Evolutionary conservation across 2,329 filamentous ascomycete species (phyloP), one percentile per base, ranked within the genome.

Genomic region (Erysiphe pulchra): DNA sequence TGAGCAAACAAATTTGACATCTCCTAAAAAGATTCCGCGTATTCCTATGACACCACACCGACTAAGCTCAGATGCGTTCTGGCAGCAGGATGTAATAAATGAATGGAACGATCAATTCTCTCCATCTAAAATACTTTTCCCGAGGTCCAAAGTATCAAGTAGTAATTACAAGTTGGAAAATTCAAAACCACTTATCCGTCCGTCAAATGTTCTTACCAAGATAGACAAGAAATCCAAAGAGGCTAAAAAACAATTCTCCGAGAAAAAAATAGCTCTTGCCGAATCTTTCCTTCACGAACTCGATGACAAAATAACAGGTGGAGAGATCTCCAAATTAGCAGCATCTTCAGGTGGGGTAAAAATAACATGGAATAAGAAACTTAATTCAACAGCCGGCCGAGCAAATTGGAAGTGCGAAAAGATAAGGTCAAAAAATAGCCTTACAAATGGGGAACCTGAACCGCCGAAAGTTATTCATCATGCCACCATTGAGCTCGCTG

Each of bases 401-500:
- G 80, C 80, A 28, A 77, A 73, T 53, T 84, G 79, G 78, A 74
- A 69, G 51, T 68, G 72, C 18, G 75, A 77, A 54, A 70, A 67
- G 12, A 59, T 67, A 13, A 61, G 50, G 57, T 57, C 44, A 57
- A 55, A 45, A 44, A 52, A 45, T 46, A 1, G 56, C 53, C 17
- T 7, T 5, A 16, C 42, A 17, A 44, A 49, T 30, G 44, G 17
- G 31, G 45, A 40, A 6, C 46, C 30, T 30, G 18, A 5, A 39
- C 45, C 8, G 33, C 30, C 41, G 18, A 57, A 53, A 12, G 57
- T 67, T 52, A 62, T 63, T 24, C 75, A 87, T 58, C 62, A 72
- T 54, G 84, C 83, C 10, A 74, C 68, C 14, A 93, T 95, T 55
- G 86, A 95, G 58, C 72, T 95, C 2, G 83, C 86, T 0, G 75